Base-by-base conservation (phyloP, 805 yeast species). In the Candida ovalis region DNA sequence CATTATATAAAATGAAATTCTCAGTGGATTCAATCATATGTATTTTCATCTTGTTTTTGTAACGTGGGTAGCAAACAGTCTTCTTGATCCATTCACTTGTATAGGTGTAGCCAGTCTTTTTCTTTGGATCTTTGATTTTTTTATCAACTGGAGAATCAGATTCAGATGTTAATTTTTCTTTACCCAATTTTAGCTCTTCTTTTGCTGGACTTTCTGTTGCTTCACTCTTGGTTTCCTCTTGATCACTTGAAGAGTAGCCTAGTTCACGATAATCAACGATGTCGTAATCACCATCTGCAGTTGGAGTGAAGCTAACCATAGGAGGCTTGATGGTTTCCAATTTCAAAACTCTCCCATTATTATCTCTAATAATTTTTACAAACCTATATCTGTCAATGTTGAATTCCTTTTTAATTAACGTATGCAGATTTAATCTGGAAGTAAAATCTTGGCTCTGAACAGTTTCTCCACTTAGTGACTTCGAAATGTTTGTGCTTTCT, bases 41-140 rank as follows among this genome's bases (percentile, higher is more conserved):
- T 5, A 73, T 57, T 52, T 71, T 72, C 77, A 73, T 73, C 27
- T 68, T 70, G 42, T 73, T 62, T 48, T 73, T 73, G 50, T 73
- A 73, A 24, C 77, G 58, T 41, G 77, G 77, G 46, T 63, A 70
- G 37, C 77, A 73, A 38, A 73, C 62, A 40, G 63, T 58, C 37
- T 61, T 60, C 50, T 73, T 73, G 17, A 73, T 54, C 72, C 71
- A 68, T 43, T 64, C 71, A 24, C 67, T 51, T 2, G 59, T 54
- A 40, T 59, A 61, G 15, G 47, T 46, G 4, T 33, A 41, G 7
- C 49, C 54, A 17, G n/a, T 42, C 5, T 18, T 22, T 32, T 10
- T 41, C 10, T 10, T 41, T 13, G 25, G 12, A 15, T n/a, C n/a
- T n/a, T n/a, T n/a, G n/a, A n/a, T n/a, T n/a, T n/a, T n/a, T n/a